Base-by-base conservation (phyloP, 176 grass and related monocot species). In the Puccinellia tenuiflora region DNA sequence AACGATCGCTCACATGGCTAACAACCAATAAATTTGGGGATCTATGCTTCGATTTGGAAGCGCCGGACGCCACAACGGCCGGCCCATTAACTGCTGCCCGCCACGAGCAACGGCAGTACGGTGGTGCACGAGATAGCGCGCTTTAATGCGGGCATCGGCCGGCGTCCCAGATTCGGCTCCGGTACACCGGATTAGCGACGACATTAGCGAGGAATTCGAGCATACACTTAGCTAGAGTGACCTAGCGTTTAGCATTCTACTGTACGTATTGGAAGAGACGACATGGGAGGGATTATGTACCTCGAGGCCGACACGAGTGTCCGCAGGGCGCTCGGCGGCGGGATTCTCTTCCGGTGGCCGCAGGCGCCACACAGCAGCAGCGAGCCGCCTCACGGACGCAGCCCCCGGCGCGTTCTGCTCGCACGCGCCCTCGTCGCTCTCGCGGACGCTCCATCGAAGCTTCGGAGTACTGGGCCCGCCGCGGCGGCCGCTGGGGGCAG, bases 331-430 rank as follows among this genome's bases (percentile, higher is more conserved):
- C 50, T 33, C 50, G 39, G 22, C 71, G 50, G 88, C 9, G 61
- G 48, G 77, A 2, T 77, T 42, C 76, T 89, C 77, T 76, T 84
- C 87, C 51, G 70, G 40, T 3, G 83, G 88, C 62, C 88, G 78
- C 62, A 89, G 78, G 71, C 88, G 82, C 88, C 88, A 89, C 29
- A 89, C 62, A 24, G 71, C 88, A 13, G 88, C 82, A 0, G 78
- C 88, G 31, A 85, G 62, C 22, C 83, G 60, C 62, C 88, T 89
- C 18, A 85, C 83, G 39, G 87, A 89, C 21, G 52, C n/a, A 30
- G 42, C 76, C 4, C 47, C 39, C n/a, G 2, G 68, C 47, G 5
- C 50, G 51, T 68, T 85, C 87, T 85, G 70, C 22, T 4, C 50
- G 33, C 13, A 12, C 48, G 51, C 72, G 20, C 53, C 61, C 7